These are phyloP conservation scores for Fusarium sp. DNA, from an alignment of 2,329 filamentous ascomycete species.

Conservation along the genomic window DNA sequence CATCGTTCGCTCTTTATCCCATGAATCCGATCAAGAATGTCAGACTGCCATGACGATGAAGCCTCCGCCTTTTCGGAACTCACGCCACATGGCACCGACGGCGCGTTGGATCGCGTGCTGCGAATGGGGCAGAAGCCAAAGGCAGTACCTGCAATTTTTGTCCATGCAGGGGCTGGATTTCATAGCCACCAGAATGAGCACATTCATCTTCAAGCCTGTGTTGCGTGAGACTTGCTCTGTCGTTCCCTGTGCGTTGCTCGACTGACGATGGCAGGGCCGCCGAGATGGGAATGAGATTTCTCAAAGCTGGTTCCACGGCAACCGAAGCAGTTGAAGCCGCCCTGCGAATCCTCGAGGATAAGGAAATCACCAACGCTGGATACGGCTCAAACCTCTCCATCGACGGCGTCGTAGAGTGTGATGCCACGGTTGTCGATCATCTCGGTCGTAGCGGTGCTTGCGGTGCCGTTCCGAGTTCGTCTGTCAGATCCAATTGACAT, in stretches of 20 bases:
- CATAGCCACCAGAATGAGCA: slow-evolving; percentile 89
- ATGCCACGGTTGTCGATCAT: slow-evolving; percentile 93
- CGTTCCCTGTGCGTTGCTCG: background rate
- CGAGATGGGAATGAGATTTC: slow-evolving; percentile 82
- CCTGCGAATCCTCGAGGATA: slow-evolving; percentile 88
- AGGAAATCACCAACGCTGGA: slow-evolving; percentile 95
- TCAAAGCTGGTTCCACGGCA: slow-evolving; percentile 82
- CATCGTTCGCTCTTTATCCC: slow-evolving; percentile 7
- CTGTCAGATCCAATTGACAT: background rate
- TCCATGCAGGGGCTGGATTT: slow-evolving; percentile 95
- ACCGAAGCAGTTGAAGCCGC: slow-evolving; percentile 91
- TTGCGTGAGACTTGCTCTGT: slow-evolving; percentile 71
- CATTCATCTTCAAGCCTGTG: slow-evolving; percentile 86
- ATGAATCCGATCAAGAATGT: slow-evolving; percentile 47
- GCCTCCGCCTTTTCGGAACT: slow-evolving; percentile 57
- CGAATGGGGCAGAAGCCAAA: slow-evolving; percentile 50
- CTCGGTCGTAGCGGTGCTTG: slow-evolving; percentile 91
- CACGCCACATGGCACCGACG: slow-evolving; percentile 57
- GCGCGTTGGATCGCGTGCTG: slow-evolving; percentile 53
- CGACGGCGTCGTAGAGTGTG: slow-evolving; percentile 91
- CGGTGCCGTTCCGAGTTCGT: slow-evolving; percentile 88
- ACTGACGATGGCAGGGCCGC: slow-evolving; percentile 71
- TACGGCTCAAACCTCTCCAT: slow-evolving; percentile 95
- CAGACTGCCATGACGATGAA: slow-evolving; percentile 40
- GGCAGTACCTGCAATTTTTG: slow-evolving; percentile 80